A percentile compares a stretch with the other conserved stretches of the same genome.
These are phyloP conservation scores for Cryptococcus floricola DNA, from an alignment of 1,284 basidiomycete genomes.

Conservation along the genomic window DNA sequence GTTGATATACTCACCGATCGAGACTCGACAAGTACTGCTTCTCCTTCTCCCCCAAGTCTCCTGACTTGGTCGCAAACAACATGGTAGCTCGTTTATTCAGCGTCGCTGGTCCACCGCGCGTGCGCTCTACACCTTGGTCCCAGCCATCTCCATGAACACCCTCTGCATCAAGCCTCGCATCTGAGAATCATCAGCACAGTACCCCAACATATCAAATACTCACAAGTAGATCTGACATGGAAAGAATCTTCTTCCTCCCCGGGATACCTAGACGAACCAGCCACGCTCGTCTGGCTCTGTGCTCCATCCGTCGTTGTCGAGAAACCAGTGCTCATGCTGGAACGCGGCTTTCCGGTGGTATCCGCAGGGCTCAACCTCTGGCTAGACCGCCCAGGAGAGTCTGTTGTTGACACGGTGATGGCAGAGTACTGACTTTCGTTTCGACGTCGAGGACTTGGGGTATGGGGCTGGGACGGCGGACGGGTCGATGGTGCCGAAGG, in stretches of 20 bases:
- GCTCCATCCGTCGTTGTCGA: not conserved
- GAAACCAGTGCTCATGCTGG: not conserved
- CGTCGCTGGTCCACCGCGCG: constrained; percentile 65
- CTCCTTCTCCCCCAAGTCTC: constrained; percentile 54
- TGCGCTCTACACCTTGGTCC: constrained; percentile 85
- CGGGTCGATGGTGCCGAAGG: not conserved
- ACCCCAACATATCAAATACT: constrained; percentile 11
- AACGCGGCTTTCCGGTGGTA: not conserved
- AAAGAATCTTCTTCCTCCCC: constrained; percentile 77
- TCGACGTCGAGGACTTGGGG: not conserved
- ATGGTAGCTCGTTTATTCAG: constrained; percentile 50
- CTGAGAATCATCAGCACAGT: constrained; percentile 16
- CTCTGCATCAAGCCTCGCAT: constrained; percentile 74
- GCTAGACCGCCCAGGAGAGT: constrained; percentile 13
- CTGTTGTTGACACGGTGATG: not conserved
- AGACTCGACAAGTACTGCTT: constrained; percentile 64
- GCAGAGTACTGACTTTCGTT: not conserved
- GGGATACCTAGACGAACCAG: constrained; percentile 38
- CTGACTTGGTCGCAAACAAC: constrained; percentile 52
- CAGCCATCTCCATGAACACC: constrained; percentile 90
- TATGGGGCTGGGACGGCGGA: not conserved
- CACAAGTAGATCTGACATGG: constrained; percentile 75
- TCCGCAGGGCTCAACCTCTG: constrained; percentile 7
- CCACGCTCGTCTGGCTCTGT: constrained; percentile 23
- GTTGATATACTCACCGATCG: constrained; percentile 62